Base-by-base conservation (phyloP, 345 rosid species). In the Carallia pectinifolia region DNA sequence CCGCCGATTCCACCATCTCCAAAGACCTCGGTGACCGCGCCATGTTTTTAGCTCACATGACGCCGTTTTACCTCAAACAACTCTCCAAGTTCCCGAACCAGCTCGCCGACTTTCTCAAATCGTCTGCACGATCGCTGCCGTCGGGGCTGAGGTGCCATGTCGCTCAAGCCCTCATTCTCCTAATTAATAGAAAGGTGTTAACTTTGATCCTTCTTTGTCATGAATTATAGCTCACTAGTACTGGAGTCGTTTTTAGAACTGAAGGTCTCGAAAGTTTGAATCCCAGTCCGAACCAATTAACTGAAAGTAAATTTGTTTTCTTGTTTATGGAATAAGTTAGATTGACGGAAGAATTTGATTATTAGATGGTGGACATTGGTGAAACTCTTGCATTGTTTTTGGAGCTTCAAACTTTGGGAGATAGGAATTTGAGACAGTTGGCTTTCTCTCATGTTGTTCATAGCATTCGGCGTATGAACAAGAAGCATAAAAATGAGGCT, bases 371-470 rank as follows among this genome's bases (percentile, higher is more conserved):
- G 68, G 87, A 85, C 69, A 78, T 90, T n/a, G 77, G 77, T 52
- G 91, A 89, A 53, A 82, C 85, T 77, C 86, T 95, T 61, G 80
- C 82, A 36, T 71, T 95, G 71, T 92, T 92, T 77, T 84, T 90
- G 86, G 97, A 86, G 82, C 83, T 95, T 66, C 99, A 95, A 85
- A 85, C 85, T 19, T 77, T 88, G 50, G 98, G 89, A 38, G 96
- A 95, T 69, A 87, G 84, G 77, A 86, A 74, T 70, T 65, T 90
- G 82, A 79, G 85, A 69, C 89, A 85, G 63, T 86, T 92, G 82
- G 87, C 96, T 7, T 92, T 92, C 74, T 84, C 90, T 34, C 96
- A 92, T 81, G 88, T 88, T 79, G 81, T 92, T 72, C 90, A 90
- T 33, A 89, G 90, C 61, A 85, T 95, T 71, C 87, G 80, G 78